Evolutionary conservation across 2,329 filamentous ascomycete genomes (phyloP).

Genomic region (Knufia fluminis): DNA sequence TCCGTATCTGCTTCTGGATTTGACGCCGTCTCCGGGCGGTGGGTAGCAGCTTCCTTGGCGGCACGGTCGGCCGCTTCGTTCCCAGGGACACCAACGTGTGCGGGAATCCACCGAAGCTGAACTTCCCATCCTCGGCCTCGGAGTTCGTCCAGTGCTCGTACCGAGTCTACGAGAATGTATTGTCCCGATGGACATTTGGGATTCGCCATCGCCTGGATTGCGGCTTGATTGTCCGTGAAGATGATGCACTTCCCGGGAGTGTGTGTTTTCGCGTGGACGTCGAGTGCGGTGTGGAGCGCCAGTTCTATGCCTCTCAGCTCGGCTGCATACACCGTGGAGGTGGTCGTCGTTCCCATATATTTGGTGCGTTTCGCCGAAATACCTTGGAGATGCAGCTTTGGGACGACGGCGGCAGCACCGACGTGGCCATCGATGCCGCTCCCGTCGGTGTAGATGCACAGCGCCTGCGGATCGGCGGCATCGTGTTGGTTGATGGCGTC

Average conservation of each 20-base stretch:
- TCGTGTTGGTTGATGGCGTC: constrained; percentile 16
- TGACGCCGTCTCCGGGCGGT: neutral
- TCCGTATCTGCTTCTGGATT: neutral
- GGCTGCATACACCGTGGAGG: constrained; percentile 26
- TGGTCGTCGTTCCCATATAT: constrained; percentile 24
- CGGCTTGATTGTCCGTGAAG: constrained; percentile 28
- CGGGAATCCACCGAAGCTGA: constrained; percentile 11
- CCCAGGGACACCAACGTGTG: constrained; percentile 9
- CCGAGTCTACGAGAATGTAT: constrained; percentile 21
- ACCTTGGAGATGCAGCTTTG: neutral
- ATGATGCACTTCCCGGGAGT: constrained; percentile 21
- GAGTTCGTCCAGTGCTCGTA: constrained; percentile 8
- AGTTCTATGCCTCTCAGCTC: constrained; percentile 25
- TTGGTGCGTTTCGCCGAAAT: constrained; percentile 15
- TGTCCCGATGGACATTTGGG: constrained; percentile 24
- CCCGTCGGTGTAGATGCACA: constrained; percentile 21
- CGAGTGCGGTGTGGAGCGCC: constrained; percentile 22
- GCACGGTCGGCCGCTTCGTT: constrained; percentile 7
- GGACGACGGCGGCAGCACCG: constrained; percentile 22
- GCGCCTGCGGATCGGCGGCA: constrained; percentile 10
- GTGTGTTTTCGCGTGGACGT: constrained; percentile 14
- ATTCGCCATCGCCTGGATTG: constrained; percentile 25
- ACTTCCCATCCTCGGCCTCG: constrained; percentile 12
- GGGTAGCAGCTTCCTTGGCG: constrained; percentile 4
- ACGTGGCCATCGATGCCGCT: constrained; percentile 24